These are phyloP conservation scores for Kuraishia ogatae DNA, from an alignment of 805 yeast species.

Conservation along the genomic window DNA sequence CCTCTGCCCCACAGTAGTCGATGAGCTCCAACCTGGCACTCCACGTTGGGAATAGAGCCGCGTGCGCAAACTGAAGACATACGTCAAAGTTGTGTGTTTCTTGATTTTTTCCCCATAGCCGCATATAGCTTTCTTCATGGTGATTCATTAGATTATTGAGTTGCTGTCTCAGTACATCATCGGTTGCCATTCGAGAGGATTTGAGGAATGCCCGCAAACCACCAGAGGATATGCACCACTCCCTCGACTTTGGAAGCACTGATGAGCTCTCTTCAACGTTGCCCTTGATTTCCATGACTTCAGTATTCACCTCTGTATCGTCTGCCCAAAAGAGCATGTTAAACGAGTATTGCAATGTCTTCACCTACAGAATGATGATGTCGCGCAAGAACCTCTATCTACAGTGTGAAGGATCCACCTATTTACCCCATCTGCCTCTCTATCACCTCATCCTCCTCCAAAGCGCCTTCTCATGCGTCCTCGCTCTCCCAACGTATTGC, in stretches of 20 bases:
- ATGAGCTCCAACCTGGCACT: slow-evolving; percentile 28
- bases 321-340: neutral
- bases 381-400: too few relatives aligned
- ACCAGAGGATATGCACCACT: slow-evolving; percentile 23
- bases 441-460: too few relatives aligned
- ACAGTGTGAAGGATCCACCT: too few relatives aligned
- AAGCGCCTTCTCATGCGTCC: too few relatives aligned
- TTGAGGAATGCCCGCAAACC: slow-evolving; percentile 27
- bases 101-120: slow-evolving; percentile 6
- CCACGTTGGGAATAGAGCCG: slow-evolving; percentile 40
- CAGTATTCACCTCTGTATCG: neutral
- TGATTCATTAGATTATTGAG: slow-evolving; percentile 29
- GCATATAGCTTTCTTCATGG: slow-evolving; percentile 12
- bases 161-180: slow-evolving; percentile 36
- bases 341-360: too few relatives aligned
- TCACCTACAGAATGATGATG: too few relatives aligned
- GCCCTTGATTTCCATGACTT: neutral
- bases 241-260: slow-evolving; percentile 2
- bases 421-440: too few relatives aligned
- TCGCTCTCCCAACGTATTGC: too few relatives aligned
- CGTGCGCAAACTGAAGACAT: slow-evolving; percentile 1
- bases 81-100: neutral
- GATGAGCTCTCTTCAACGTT: neutral
- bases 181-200: slow-evolving; percentile 27
- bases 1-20: slow-evolving; percentile 30